Evolutionary conservation across 208 protist species (phyloP), one percentile per base, ranked within the genome.

Genomic region (Acanthamoeba sp.): DNA sequence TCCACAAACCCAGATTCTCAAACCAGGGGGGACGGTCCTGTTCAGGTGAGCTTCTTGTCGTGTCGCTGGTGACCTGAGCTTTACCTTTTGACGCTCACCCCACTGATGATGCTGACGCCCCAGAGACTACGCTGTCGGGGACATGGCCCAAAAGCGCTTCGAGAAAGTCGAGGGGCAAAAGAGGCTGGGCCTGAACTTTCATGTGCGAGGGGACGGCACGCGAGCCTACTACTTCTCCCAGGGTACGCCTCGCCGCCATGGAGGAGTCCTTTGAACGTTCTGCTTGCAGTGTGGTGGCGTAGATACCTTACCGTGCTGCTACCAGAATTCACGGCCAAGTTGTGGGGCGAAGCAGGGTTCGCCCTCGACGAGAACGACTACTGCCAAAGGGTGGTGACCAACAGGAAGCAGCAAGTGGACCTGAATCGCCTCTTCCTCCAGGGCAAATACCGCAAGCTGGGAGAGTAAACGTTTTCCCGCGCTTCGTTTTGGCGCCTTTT

Each of bases 101-200:
- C 14, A 82, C 40, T 52, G 12, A 42, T 82, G 34, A n/a, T 64
- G 24, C 24, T n/a, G n/a, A n/a, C 14, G 27, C 20, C 12, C 12
- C 29, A 93, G 95, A 24, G 95, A 96, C 40, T 96, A 96, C 64
- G 95, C 94, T n/a, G 73, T 71, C 0, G 94, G 94, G 14, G 95
- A 96, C 69, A 95, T 96, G 94, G 95, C 95, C 7, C 95, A 96
- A 62, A 32, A 48, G 32, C 48, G 95, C 48, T 96, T 96, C 48
- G 95, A 95, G 85, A 57, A 95, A 40, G 94, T 42, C 4, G 73
- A 96, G 45, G 73, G 91, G 29, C 18, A 45, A 2, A 94, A 94
- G 14, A 95, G 94, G 57, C n/a, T 96, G 24, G 78, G 89, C 27
- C 78, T 94, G n/a, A 95, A 95, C 55, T 96, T 96, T 55, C 87